Evolutionary conservation across 2,329 filamentous ascomycete genomes (phyloP).

Genomic region (Stagonosporopsis rhizophila): DNA sequence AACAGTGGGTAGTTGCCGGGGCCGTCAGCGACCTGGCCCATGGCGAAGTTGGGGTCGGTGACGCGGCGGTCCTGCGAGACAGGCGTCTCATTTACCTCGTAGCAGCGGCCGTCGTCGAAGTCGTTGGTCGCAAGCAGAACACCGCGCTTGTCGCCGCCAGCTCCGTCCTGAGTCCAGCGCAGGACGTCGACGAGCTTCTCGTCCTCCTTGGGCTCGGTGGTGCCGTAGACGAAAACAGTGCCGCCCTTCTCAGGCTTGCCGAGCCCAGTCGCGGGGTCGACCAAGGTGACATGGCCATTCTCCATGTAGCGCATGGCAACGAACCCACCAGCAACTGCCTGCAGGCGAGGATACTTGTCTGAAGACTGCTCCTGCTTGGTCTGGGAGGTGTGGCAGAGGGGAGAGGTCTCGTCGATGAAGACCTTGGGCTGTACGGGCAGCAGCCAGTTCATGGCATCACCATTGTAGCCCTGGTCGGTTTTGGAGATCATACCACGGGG

Average conservation of each 20-base stretch:
- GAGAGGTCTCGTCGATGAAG: slow-evolving; percentile 59
- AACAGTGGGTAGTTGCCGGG: slow-evolving; percentile 62
- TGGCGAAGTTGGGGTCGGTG: slow-evolving; percentile 62
- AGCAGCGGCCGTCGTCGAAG: slow-evolving; percentile 92
- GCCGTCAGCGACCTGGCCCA: slow-evolving; percentile 54
- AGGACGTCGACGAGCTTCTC: slow-evolving; percentile 72
- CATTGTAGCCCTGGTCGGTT: slow-evolving; percentile 61
- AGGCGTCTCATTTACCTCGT: slow-evolving; percentile 70
- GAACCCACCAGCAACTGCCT: slow-evolving; percentile 57
- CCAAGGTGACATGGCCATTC: slow-evolving; percentile 57
- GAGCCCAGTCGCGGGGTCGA: slow-evolving; percentile 46
- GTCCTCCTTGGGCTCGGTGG: slow-evolving; percentile 55
- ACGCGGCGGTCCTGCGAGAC: slow-evolving; percentile 67
- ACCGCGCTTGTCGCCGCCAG: slow-evolving; percentile 80
- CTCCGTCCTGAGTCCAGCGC: slow-evolving; percentile 81
- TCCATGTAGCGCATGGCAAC: slow-evolving; percentile 60
- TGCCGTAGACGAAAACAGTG: slow-evolving; percentile 59
- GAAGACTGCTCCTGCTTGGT: slow-evolving; percentile 60
- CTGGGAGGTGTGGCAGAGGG: slow-evolving; percentile 71
- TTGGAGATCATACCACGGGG: slow-evolving; percentile 73
- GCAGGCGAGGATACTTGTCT: slow-evolving; percentile 67
- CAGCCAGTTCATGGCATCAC: slow-evolving; percentile 61
- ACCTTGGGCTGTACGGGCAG: slow-evolving; percentile 61
- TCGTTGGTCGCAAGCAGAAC: slow-evolving; percentile 76
- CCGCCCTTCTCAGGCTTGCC: slow-evolving; percentile 55